phyloP scores from a whole-genome alignment of 177 flowering plant species.

The Vitis hybrid region DNA sequence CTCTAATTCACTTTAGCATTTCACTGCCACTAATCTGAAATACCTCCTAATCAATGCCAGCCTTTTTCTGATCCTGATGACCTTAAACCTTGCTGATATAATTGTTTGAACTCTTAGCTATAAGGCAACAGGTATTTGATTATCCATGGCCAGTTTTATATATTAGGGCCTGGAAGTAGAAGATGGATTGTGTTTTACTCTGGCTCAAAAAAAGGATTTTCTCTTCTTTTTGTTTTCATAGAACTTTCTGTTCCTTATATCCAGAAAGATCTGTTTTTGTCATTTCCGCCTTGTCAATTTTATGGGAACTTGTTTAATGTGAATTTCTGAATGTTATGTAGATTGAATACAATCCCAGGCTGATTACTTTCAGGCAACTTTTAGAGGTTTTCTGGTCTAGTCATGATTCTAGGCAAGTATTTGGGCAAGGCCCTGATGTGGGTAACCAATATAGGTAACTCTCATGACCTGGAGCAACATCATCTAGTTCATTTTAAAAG shows the following conservation, averaged over 20 bases:
- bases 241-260: neutral
- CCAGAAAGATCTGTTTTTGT: neutral
- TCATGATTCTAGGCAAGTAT: constrained; percentile 95
- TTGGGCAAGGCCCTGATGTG: constrained; percentile 99
- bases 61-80: neutral
- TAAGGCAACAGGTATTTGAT: no score
- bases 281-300: neutral
- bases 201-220: neutral
- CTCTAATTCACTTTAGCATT: no score
- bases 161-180: neutral
- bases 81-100: neutral
- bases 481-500: neutral
- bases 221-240: neutral
- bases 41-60: neutral
- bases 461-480: neutral
- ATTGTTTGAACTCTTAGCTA: neutral
- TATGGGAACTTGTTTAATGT: constrained; percentile 10
- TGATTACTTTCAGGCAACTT: constrained; percentile 67
- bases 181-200: neutral
- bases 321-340: constrained; percentile 33
- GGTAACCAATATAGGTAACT: constrained; percentile 87
- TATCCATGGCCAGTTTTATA: no score
- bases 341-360: constrained; percentile 87
- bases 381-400: constrained; percentile 92
- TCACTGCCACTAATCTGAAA: no score